Base-by-base conservation (phyloP, 768 basidiomycete species). In the Boletus coccyginus region DNA sequence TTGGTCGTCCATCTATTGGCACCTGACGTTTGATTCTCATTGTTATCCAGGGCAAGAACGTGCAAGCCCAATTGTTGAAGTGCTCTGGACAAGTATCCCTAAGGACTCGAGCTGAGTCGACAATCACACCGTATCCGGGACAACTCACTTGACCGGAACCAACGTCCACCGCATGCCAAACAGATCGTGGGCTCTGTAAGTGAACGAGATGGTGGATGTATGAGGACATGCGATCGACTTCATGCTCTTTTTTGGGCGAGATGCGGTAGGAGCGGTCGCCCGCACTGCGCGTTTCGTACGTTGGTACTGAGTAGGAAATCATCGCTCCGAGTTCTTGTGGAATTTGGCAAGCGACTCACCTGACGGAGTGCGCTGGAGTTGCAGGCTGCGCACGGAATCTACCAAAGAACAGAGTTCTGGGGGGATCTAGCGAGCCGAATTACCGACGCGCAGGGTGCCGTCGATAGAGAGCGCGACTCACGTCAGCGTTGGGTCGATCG, bases 241-340 rank as follows among this genome's bases (percentile, higher is more conserved):
- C 89, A 59, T 91, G 88, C 3, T 74, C 72, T 66, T 91, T 91
- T 68, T 91, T 91, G 7, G 87, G 87, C 5, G 87, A 88, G 81
- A 88, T 85, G 16, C 88, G 85, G 33, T 69, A 67, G 29, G 56
- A 38, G 21, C 61, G 58, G 52, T 50, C 43, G 41, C 53, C 43
- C 17, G 46, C 52, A 31, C 21, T 24, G 44, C 36, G 40, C 16
- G 48, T 52, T 43, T 57, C 53, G 52, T 58, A 57, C 7, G 45
- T 59, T 64, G 29, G 33, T 31, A 9, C 47, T 24, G 32, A 52
- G 48, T 31, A 19, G 33, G 46, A 53, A n/a, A 48, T 46, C 44
- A 16, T 55, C 39, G n/a, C 16, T 19, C 38, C 14, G 32, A n/a
- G 35, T 35, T 35, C 10, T n/a, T 31, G 41, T 19, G 21, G 24